These are phyloP conservation scores for Echinochloa phyllopogon DNA, from an alignment of 176 grass and related monocot species.

Conservation along the genomic window DNA sequence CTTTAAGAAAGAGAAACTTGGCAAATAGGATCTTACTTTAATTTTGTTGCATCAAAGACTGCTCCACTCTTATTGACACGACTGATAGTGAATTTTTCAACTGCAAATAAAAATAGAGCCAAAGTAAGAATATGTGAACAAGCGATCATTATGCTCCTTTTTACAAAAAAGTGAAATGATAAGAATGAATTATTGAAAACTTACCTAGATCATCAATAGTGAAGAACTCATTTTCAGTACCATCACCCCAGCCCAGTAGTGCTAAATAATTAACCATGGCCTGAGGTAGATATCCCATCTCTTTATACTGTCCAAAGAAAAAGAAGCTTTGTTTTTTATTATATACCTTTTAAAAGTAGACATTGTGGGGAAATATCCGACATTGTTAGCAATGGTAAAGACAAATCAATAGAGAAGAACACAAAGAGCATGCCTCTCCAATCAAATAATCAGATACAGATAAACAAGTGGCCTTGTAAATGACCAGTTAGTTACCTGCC, in stretches of 20 bases:
- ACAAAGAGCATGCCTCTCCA: neutral
- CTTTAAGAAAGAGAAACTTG: constrained; percentile 8
- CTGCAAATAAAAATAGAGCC: constrained; percentile 42
- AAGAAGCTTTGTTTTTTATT: neutral
- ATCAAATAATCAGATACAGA: constrained; percentile 16
- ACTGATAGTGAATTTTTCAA: constrained; percentile 90
- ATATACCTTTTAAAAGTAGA: neutral
- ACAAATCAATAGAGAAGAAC: constrained; percentile 18
- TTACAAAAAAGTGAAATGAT: neutral
- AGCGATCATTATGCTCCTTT: neutral
- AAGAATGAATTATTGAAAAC: constrained; percentile 32
- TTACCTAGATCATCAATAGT: constrained; percentile 79
- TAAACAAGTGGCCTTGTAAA: constrained; percentile 20
- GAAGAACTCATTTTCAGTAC: constrained; percentile 99
- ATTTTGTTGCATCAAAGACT: constrained; percentile 86
- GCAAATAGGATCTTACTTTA: constrained; percentile 62
- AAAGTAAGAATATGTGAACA: constrained; percentile 31
- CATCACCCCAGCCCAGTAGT: constrained; percentile 94
- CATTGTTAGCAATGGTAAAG: neutral
- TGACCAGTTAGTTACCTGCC: constrained; percentile 63
- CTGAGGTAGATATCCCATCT: constrained; percentile 98
- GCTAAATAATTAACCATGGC: constrained; percentile 98
- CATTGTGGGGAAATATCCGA: neutral
- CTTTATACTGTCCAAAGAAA: constrained; percentile 77
- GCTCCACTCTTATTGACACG: constrained; percentile 99